Conservation (phyloP, 176 grass and related monocot species). For the Areca catechu region DNA sequence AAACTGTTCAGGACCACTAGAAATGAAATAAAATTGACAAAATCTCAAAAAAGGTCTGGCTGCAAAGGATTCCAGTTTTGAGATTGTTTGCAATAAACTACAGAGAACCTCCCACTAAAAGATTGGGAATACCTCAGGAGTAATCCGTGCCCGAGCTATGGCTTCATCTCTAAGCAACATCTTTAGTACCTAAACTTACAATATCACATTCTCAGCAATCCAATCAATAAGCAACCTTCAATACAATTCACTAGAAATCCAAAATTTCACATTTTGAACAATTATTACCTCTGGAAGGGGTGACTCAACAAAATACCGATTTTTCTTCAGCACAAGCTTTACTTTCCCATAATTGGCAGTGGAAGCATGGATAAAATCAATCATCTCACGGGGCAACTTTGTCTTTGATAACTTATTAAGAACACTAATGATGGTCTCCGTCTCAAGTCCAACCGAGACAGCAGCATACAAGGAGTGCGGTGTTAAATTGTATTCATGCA, state of each 20-base stretch:
- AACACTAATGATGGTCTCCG: conserved; percentile 78
- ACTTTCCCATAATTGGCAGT: conserved; percentile 98
- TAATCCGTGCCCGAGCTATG: conserved; percentile 45
- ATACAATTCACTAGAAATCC: too few relatives aligned
- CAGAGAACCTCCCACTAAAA: too few relatives aligned
- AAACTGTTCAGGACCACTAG: too few relatives aligned
- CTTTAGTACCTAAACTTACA: conserved; percentile 55
- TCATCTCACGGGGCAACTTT: conserved; percentile 77
- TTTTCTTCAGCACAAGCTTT: conserved; percentile 98
- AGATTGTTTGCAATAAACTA: too few relatives aligned
- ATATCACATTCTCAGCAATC: background rate
- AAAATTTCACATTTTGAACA: too few relatives aligned
- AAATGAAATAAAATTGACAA: too few relatives aligned
- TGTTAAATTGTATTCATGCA: conserved; percentile 95
- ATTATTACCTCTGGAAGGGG: conserved; percentile 69
- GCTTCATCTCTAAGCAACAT: conserved; percentile 70
- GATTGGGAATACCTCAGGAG: conserved; percentile 41
- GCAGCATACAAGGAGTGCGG: conserved; percentile 91
- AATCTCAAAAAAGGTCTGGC: too few relatives aligned
- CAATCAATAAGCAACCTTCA: background rate
- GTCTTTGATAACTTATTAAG: conserved; percentile 86
- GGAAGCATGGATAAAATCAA: conserved; percentile 91
- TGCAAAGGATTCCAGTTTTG: too few relatives aligned
- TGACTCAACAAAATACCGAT: conserved; percentile 86
- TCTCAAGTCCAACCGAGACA: conserved; percentile 92